Evolutionary conservation across 805 yeast species (phyloP).

Genomic region (Metschnikowia shivogae): DNA sequence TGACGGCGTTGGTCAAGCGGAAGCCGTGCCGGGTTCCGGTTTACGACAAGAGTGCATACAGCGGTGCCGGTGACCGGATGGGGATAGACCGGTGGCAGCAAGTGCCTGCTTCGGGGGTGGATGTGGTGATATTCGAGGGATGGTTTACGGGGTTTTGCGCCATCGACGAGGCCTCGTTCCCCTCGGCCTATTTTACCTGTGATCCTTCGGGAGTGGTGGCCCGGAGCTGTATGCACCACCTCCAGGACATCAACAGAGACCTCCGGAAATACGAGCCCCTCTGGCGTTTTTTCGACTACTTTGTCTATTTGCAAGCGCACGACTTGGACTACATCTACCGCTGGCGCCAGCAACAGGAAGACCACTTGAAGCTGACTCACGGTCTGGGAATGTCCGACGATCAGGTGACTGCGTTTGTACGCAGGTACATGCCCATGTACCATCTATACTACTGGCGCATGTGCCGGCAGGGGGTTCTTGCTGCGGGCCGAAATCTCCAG

Average conservation of each 20-base stretch:
- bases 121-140: constrained; percentile 80
- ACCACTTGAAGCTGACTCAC: constrained; percentile 43
- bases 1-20: constrained; percentile 28
- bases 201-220: constrained; percentile 19
- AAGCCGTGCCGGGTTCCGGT: constrained; percentile 43
- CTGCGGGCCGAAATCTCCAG: constrained; percentile 13
- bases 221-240: constrained; percentile 23
- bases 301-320: constrained; percentile 59
- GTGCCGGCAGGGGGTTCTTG: constrained; percentile 20
- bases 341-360: constrained; percentile 83
- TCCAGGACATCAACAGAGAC: constrained; percentile 46
- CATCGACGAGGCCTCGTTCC: constrained; percentile 21
- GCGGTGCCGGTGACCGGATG: constrained; percentile 78
- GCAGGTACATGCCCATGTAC: constrained; percentile 85
- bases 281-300: constrained; percentile 58
- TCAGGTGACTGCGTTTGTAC: constrained; percentile 64
- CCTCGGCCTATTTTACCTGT: constrained; percentile 18
- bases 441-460: constrained; percentile 57
- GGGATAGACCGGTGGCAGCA: constrained; percentile 36
- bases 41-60: constrained; percentile 70
- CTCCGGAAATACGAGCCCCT: constrained; percentile 47
- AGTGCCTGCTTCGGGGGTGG: constrained; percentile 35
- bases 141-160: constrained; percentile 82
- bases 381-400: constrained; percentile 82
- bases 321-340: constrained; percentile 58